Evolutionary conservation across 2,329 filamentous ascomycete genomes (phyloP), one percentile per base, ranked within the genome.

Genomic region (Botrytis cinerea): DNA sequence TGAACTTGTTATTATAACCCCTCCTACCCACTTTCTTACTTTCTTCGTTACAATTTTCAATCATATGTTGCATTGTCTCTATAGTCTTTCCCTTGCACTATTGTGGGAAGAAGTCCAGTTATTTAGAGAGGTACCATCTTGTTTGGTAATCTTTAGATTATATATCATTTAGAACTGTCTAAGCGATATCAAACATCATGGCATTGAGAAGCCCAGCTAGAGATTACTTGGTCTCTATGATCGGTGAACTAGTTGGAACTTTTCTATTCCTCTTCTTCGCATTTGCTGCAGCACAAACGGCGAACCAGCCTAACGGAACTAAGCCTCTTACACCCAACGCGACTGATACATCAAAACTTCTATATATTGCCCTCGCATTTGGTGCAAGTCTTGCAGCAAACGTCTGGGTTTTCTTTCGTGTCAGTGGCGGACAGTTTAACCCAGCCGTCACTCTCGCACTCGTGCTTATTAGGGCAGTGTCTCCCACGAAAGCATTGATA

Each of bases 381-480:
- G 57, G 72, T 7, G 40, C 86, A 20, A 84, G 86, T 2, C 79
- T 89, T 28, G 83, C 84, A 4, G 84, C 87, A 74, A 88, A 86
- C 71, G 87, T 87, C 22, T 89, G 86, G 86, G 83, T 87, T 43
- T 89, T 89, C 77, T 89, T 84, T 77, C 84, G 87, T 64, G 83
- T 89, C 35, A 86, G 84, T 4, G 81, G 81, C 28, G 81, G 81
- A n/a, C 76, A 82, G 8, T 83, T 83, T 76, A 83, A 82, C 70
- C 74, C 72, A 25, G 74, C 74, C 18, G 81, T 82, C 9, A 81
- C 81, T 14, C 68, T 82, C 14, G 81, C 79, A 18, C 76, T 82
- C 74, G 76, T 73, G 57, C 72, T 82, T 8, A 76, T 81, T 63
- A 78, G 81, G n/a, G 79, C 78, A 38, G 73, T 82, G 8, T 74